Percentiles rank a stretch among this genome's conserved stretches.
phyloP scores from a whole-genome alignment of 2,329 filamentous ascomycete genomes.

The Nectriaceae sp. region DNA sequence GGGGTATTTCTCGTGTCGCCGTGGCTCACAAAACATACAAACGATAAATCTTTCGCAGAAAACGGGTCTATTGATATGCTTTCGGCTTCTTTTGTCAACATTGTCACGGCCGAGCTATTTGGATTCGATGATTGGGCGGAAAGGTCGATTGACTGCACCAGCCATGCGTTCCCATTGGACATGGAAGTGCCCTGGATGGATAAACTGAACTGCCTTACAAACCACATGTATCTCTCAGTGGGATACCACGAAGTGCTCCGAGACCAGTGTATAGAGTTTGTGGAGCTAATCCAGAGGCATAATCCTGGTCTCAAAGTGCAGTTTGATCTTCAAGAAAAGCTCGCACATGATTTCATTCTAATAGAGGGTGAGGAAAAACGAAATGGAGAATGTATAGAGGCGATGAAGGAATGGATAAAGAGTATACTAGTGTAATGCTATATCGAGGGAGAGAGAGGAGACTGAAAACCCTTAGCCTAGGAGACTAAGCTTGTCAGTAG shows the following conservation, averaged over 20 bases:
- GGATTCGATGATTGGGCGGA: background rate
- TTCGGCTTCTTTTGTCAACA: constrained; percentile 2
- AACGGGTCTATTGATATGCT: constrained; percentile 14
- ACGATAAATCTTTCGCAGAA: constrained; percentile 5
- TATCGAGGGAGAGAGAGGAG: no score
- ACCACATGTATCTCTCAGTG: constrained; percentile 5
- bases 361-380: constrained; percentile 9
- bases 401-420: constrained; percentile 7
- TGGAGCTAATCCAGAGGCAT: constrained; percentile 1
- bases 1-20: constrained; percentile 35
- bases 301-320: constrained; percentile 13
- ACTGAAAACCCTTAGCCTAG: no score
- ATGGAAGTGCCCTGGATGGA: constrained; percentile 5
- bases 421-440: no score
- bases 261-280: constrained; percentile 6
- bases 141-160: background rate
- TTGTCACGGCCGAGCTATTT: constrained; percentile 1
- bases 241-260: constrained; percentile 15
- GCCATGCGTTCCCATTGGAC: constrained; percentile 9
- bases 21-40: constrained; percentile 15
- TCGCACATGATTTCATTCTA: constrained; percentile 15
- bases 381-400: constrained; percentile 6
- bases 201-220: constrained; percentile 4
- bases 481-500: no score
- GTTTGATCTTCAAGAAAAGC: constrained; percentile 1